Evolutionary conservation across 257 asterid species (phyloP).

Genomic region (Datura wrightii): DNA sequence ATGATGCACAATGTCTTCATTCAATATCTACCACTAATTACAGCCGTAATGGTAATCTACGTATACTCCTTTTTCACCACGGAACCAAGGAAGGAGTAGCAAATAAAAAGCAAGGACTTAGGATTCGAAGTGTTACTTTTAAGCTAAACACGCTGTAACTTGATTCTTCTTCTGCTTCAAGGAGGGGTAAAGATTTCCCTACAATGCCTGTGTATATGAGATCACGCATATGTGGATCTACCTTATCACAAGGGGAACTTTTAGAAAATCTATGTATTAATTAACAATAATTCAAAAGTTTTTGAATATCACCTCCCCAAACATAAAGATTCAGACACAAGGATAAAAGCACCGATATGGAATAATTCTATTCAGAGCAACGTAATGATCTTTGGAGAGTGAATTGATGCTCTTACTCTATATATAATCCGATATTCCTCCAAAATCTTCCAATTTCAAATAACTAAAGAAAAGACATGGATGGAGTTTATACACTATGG

Average conservation of each 20-base stretch:
- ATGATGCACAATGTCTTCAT: neutral
- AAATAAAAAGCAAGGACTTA: neutral
- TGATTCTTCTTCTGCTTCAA: constrained; percentile 22
- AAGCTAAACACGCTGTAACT: neutral
- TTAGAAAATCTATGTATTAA: neutral
- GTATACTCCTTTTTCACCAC: neutral
- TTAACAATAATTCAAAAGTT: neutral
- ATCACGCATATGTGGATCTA: neutral
- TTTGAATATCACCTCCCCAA: neutral
- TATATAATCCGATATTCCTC: neutral
- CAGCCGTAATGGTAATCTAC: neutral
- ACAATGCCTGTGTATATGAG: neutral
- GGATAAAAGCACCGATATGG: neutral
- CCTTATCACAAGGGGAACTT: neutral
- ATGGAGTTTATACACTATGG: neutral
- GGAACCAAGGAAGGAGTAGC: neutral
- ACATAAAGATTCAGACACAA: neutral
- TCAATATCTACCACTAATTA: neutral
- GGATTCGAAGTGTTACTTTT: neutral
- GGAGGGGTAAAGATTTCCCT: constrained; percentile 7
- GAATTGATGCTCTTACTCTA: neutral
- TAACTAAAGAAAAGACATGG: neutral
- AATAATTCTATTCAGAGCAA: neutral
- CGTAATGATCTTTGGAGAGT: neutral
- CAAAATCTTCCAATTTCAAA: neutral